A percentile compares a stretch with the other conserved stretches of the same genome.
These are phyloP conservation scores for Lactarius tabidus DNA, from an alignment of 768 basidiomycete genomes.

Conservation along the genomic window DNA sequence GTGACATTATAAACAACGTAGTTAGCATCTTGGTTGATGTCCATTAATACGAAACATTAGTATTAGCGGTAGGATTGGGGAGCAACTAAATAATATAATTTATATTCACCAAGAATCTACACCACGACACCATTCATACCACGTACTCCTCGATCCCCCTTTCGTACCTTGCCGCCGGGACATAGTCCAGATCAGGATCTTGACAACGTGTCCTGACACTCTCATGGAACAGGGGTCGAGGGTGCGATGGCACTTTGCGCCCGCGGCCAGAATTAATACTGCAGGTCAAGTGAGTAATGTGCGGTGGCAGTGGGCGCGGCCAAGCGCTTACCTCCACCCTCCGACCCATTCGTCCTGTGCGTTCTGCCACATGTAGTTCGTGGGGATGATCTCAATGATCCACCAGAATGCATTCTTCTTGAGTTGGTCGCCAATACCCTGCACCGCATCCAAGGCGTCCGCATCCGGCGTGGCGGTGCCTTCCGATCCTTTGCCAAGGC, in stretches of 20 bases:
- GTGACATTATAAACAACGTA: too few relatives aligned
- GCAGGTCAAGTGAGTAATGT: background rate
- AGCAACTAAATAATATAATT: too few relatives aligned
- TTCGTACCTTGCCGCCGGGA: slow-evolving; percentile 52
- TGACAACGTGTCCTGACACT: slow-evolving; percentile 60
- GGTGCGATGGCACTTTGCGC: slow-evolving; percentile 39
- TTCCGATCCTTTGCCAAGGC: too few relatives aligned
- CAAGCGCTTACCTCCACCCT: slow-evolving; percentile 48
- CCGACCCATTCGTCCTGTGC: slow-evolving; percentile 49
- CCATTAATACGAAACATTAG: too few relatives aligned
- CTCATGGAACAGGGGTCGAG: slow-evolving; percentile 55
- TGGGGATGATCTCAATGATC: slow-evolving; percentile 64
- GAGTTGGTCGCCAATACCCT: slow-evolving; percentile 54
- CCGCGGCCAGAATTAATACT: slow-evolving; percentile 58
- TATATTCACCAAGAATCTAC: background rate
- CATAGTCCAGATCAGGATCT: slow-evolving; percentile 45
- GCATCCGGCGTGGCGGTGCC: too few relatives aligned
- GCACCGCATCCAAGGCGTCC: slow-evolving; percentile 35
- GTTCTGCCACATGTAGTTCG: slow-evolving; percentile 55
- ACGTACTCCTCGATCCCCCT: slow-evolving; percentile 48
- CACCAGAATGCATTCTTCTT: slow-evolving; percentile 50
- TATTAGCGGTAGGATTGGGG: too few relatives aligned
- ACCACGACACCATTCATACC: slow-evolving; percentile 26
- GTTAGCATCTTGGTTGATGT: too few relatives aligned
- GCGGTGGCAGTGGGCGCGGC: background rate